These are phyloP conservation scores for Zarea fungicola DNA, from an alignment of 2,329 filamentous ascomycete species.

Conservation along the genomic window DNA sequence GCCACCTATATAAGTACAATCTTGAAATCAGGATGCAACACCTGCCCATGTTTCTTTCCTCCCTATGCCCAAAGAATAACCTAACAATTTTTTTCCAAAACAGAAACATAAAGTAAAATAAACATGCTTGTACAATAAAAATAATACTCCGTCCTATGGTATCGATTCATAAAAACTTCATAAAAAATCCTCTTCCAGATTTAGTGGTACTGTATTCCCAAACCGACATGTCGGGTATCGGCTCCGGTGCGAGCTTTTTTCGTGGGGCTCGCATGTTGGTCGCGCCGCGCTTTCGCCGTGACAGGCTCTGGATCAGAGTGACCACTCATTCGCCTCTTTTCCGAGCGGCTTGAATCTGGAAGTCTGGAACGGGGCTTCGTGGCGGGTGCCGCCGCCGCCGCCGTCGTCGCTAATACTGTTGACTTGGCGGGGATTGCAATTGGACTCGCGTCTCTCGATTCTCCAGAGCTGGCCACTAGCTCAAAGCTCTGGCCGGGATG, in stretches of 20 bases:
- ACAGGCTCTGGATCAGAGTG: conserved; percentile 26
- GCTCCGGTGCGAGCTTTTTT: conserved; percentile 47
- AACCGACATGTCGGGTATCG: conserved; percentile 39
- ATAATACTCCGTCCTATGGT: not conserved
- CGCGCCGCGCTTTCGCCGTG: conserved; percentile 18
- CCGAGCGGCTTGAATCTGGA: conserved; percentile 32
- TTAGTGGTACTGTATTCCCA: conserved; percentile 47
- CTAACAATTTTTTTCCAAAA: not conserved
- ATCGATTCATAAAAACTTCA: not conserved
- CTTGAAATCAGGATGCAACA: too few relatives aligned
- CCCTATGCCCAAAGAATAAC: not conserved
- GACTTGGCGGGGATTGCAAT: conserved; percentile 21
- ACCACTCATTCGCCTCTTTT: conserved; percentile 48
- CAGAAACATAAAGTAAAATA: not conserved
- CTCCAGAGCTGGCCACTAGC: conserved; percentile 37
- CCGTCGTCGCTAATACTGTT: too few relatives aligned
- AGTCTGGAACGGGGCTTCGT: conserved; percentile 45
- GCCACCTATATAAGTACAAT: too few relatives aligned
- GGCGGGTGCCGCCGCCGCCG: too few relatives aligned
- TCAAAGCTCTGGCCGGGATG: conserved; percentile 50
- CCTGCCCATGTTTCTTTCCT: too few relatives aligned
- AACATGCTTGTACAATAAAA: not conserved
- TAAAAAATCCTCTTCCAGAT: conserved; percentile 5
- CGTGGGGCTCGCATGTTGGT: conserved; percentile 40
- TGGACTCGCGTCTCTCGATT: conserved; percentile 40